These are phyloP conservation scores for Pterulicium gracile DNA, from an alignment of 1,284 basidiomycete genomes.

Conservation along the genomic window DNA sequence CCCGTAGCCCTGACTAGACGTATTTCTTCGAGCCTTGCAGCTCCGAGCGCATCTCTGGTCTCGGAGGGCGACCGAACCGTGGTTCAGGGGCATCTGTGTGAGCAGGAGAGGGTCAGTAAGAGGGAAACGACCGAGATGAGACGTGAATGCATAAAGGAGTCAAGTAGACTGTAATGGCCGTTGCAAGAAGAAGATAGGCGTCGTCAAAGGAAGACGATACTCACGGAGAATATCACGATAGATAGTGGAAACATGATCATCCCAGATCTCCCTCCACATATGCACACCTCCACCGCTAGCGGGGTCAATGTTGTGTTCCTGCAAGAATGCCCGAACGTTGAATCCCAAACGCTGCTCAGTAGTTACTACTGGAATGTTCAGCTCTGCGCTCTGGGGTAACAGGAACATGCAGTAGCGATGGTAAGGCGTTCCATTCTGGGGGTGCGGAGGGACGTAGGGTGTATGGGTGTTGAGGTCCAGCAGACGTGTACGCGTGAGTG, in stretches of 20 bases:
- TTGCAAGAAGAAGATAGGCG: constrained; percentile 9
- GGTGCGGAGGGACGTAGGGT: constrained; percentile 78
- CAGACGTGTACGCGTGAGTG: neutral
- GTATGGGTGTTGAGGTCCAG: constrained; percentile 44
- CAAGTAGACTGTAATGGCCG: no score
- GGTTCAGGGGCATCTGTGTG: neutral
- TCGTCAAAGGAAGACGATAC: constrained; percentile 20
- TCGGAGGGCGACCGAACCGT: neutral
- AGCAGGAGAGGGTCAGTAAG: no score
- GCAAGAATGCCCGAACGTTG: constrained; percentile 53
- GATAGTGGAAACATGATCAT: constrained; percentile 51
- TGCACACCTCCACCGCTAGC: constrained; percentile 59
- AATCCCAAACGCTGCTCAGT: constrained; percentile 43
- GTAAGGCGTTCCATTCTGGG: constrained; percentile 74
- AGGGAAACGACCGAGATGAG: no score
- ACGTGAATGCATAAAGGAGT: no score
- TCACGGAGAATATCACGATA: constrained; percentile 60
- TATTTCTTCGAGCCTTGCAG: neutral
- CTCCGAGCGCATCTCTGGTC: neutral
- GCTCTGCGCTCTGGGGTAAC: constrained; percentile 51
- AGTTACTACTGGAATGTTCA: constrained; percentile 26
- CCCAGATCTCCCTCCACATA: constrained; percentile 81
- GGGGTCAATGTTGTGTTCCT: constrained; percentile 40
- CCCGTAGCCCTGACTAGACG: no score
- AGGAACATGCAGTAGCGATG: constrained; percentile 78